A percentile compares a stretch with the other conserved stretches of the same genome.
Evolutionary conservation across 768 basidiomycete genomes (phyloP).

Genomic region (Leccinum fibrillosum): DNA sequence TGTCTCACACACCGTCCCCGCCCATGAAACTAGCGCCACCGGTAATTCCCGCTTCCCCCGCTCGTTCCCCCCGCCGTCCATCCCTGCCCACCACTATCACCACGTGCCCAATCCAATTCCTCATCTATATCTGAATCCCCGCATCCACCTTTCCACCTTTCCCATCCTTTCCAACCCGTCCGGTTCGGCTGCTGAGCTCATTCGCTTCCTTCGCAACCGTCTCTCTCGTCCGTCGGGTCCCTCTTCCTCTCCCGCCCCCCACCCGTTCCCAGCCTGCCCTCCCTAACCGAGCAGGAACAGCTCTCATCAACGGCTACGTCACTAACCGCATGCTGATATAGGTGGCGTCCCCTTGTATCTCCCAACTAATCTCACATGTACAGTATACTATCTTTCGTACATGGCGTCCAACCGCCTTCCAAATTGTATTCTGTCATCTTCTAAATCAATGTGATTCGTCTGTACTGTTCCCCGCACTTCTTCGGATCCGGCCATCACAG

Average conservation of each 20-base stretch:
- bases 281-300: conserved; percentile 4
- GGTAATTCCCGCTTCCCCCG: conserved; percentile 21
- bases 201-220: not conserved
- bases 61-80: conserved; percentile 7
- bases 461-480: not conserved
- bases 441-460: not conserved
- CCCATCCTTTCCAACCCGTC: not conserved
- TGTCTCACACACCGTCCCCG: conserved; percentile 4
- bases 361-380: not conserved
- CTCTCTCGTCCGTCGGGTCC: not conserved
- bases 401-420: not conserved
- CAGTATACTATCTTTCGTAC: not conserved
- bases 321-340: not conserved
- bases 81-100: conserved; percentile 6
- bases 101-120: conserved; percentile 6
- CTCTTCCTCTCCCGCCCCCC: not conserved
- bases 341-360: not conserved
- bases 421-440: not conserved
- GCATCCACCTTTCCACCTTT: not conserved
- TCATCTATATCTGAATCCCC: conserved; percentile 6
- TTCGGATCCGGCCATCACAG: not conserved
- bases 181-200: conserved; percentile 6
- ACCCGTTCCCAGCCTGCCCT: not conserved
- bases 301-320: not conserved
- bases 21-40: conserved; percentile 26